Conservation (phyloP, 2,329 filamentous ascomycete species). For the Aspergillus quadricinctus region DNA sequence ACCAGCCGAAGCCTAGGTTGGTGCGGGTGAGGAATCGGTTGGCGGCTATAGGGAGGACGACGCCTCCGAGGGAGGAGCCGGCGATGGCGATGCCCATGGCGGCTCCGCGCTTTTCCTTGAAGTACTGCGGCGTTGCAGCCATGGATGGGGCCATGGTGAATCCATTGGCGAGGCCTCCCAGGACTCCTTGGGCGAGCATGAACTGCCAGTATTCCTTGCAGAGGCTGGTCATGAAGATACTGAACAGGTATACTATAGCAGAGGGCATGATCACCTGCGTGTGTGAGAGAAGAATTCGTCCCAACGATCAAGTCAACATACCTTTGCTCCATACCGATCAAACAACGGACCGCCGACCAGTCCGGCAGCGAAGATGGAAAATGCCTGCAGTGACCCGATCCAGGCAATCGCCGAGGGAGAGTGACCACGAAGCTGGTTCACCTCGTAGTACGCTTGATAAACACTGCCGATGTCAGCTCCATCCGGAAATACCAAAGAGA, state of each 20-base stretch:
- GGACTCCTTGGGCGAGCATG: conserved; percentile 28
- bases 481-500: neutral
- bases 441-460: conserved; percentile 44
- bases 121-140: conserved; percentile 45
- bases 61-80: conserved; percentile 50
- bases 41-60: conserved; percentile 49
- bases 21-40: conserved; percentile 47
- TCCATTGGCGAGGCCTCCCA: conserved; percentile 10
- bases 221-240: conserved; percentile 38
- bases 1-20: conserved; percentile 49
- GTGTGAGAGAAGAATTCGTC: no score
- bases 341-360: conserved; percentile 43
- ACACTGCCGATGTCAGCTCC: conserved; percentile 12
- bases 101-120: conserved; percentile 43
- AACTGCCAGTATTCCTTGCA: conserved; percentile 54
- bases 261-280: conserved; percentile 4
- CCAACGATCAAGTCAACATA: no score
- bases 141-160: conserved; percentile 46
- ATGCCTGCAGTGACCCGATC: conserved; percentile 42
- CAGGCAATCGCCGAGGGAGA: conserved; percentile 39
- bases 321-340: conserved; percentile 39
- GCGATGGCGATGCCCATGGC: conserved; percentile 46
- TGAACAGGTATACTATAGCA: conserved; percentile 9
- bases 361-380: conserved; percentile 41
- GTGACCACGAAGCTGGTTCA: conserved; percentile 21